Conservation (phyloP, 352 stramenopile genomes). For the Albugo candida region DNA sequence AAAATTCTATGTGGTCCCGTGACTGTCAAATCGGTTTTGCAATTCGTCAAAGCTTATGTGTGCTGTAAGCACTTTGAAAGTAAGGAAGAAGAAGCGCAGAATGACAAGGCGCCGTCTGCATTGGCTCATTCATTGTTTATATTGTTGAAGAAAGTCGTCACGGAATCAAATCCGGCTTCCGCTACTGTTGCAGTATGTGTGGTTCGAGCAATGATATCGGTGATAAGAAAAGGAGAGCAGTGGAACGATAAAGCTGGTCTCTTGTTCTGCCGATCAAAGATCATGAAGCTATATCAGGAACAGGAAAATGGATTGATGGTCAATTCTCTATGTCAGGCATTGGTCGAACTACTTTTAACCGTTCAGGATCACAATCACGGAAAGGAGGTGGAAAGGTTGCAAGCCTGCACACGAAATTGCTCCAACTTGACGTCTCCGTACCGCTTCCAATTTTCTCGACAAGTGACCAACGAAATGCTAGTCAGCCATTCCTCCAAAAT, state of each 20-base stretch:
- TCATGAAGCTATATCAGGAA: slow-evolving; percentile 65
- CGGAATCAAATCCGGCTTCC: slow-evolving; percentile 31
- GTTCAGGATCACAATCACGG: slow-evolving; percentile 52
- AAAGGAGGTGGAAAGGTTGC: slow-evolving; percentile 25
- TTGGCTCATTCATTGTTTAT: slow-evolving; percentile 37
- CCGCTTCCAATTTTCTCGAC: slow-evolving; percentile 44
- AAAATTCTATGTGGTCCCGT: slow-evolving; percentile 44
- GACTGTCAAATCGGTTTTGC: slow-evolving; percentile 33
- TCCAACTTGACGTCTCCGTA: slow-evolving; percentile 42
- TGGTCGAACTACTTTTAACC: slow-evolving; percentile 68
- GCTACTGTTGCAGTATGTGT: slow-evolving; percentile 33
- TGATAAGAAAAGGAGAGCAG: slow-evolving; percentile 33
- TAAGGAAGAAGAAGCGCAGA: not conserved
- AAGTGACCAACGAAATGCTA: slow-evolving; percentile 47
- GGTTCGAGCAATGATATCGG: slow-evolving; percentile 36
- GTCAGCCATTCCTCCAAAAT: slow-evolving; percentile 71
- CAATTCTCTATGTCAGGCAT: slow-evolving; percentile 47
- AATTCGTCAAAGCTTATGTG: slow-evolving; percentile 42
- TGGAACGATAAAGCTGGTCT: slow-evolving; percentile 57
- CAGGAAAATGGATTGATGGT: slow-evolving; percentile 60
- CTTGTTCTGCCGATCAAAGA: slow-evolving; percentile 71
- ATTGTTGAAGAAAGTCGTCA: slow-evolving; percentile 46
- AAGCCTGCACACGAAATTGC: slow-evolving; percentile 30
- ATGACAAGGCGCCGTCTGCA: not conserved
- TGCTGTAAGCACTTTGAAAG: slow-evolving; percentile 15